A percentile compares a stretch with the other conserved stretches of the same genome.
phyloP scores from a whole-genome alignment of 2,329 filamentous ascomycete genomes.

The Fusarium avenaceum region DNA sequence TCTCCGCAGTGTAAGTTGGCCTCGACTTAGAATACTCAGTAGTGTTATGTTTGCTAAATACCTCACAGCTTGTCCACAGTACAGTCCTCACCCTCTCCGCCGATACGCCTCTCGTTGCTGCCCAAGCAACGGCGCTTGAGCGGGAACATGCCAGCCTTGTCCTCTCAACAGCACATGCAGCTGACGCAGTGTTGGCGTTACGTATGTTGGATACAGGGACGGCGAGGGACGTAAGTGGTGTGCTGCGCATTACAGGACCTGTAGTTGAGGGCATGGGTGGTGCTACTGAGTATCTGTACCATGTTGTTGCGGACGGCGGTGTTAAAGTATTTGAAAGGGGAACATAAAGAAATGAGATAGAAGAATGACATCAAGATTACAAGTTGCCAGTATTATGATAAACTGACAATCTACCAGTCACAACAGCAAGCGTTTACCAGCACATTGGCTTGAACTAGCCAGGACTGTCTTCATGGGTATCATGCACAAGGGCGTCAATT shows the following conservation, averaged over 20 bases:
- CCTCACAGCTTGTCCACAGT: slow-evolving; percentile 70
- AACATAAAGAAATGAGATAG: slow-evolving; percentile 39
- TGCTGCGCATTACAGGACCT: slow-evolving; percentile 77
- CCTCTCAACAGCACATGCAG: slow-evolving; percentile 79
- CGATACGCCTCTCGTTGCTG: slow-evolving; percentile 77
- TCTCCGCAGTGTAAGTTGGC: slow-evolving; percentile 70
- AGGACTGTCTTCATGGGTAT: not conserved
- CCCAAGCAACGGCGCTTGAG: slow-evolving; percentile 75
- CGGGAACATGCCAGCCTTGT: slow-evolving; percentile 78
- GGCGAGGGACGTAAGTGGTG: slow-evolving; percentile 92
- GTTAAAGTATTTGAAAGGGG: slow-evolving; percentile 90
- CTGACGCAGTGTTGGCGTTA: slow-evolving; percentile 77
- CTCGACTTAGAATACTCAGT: not conserved
- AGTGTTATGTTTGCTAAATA: not conserved
- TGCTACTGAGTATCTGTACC: slow-evolving; percentile 83
- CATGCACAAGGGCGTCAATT: slow-evolving; percentile 18
- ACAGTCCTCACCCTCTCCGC: slow-evolving; percentile 78
- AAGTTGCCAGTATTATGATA: not conserved
- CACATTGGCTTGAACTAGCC: not conserved
- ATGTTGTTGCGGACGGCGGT: slow-evolving; percentile 81
- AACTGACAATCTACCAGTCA: not conserved
- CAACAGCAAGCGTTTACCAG: not conserved
- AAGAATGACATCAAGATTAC: not conserved
- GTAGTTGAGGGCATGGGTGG: slow-evolving; percentile 54
- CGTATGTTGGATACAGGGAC: slow-evolving; percentile 86